Percentiles rank a stretch among this genome's conserved stretches.
These are phyloP conservation scores for Acacia confusa DNA, from an alignment of 306 rosid genomes.

Conservation along the genomic window DNA sequence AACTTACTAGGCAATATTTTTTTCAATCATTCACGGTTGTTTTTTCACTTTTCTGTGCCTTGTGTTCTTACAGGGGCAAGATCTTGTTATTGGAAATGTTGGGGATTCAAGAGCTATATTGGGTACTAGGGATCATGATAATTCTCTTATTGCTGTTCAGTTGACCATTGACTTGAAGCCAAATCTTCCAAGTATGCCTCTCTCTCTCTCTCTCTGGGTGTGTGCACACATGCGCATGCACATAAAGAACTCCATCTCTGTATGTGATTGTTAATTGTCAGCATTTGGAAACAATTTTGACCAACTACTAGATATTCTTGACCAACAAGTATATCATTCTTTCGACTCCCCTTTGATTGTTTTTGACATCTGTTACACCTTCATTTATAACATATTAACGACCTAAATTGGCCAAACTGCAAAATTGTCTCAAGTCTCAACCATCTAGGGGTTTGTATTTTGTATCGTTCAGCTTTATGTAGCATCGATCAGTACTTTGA, in stretches of 20 bases:
- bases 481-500: background rate
- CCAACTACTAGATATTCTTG: background rate
- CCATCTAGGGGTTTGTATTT: background rate
- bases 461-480: background rate
- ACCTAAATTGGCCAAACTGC: background rate
- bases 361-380: background rate
- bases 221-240: background rate
- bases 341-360: background rate
- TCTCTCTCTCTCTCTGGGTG: slow-evolving; percentile 6
- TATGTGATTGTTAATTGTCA: background rate
- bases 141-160: slow-evolving; percentile 60
- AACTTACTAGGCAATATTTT: background rate
- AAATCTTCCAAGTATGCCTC: slow-evolving; percentile 65
- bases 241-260: slow-evolving; percentile 9
- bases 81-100: slow-evolving; percentile 64
- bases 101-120: slow-evolving; percentile 65
- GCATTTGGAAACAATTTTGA: background rate
- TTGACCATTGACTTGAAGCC: slow-evolving; percentile 86
- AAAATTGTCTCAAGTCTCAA: background rate
- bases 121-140: slow-evolving; percentile 56
- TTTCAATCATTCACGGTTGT: slow-evolving; percentile 6
- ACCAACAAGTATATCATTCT: background rate
- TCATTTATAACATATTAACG: background rate
- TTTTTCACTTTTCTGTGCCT: slow-evolving; percentile 22
- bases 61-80: slow-evolving; percentile 50